These are phyloP conservation scores for Lodderomyces metapsilosis DNA, from an alignment of 1,139 yeast species.

Conservation along the genomic window DNA sequence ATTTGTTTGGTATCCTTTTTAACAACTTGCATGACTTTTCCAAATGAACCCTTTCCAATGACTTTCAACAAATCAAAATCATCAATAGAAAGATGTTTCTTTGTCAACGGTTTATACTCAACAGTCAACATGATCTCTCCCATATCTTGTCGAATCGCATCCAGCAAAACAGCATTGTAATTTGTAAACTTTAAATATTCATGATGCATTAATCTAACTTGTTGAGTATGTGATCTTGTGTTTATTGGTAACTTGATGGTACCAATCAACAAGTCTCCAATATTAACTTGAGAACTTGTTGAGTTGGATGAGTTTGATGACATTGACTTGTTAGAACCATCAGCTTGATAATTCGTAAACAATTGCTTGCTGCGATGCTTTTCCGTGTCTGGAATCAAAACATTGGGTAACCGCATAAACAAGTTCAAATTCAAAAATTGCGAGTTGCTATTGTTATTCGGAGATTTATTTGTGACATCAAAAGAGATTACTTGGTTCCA, in stretches of 20 bases:
- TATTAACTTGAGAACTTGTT: constrained; percentile 16
- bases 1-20: constrained; percentile 93
- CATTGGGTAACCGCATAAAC: constrained; percentile 73
- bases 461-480: constrained; percentile 73
- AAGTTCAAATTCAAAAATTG: constrained; percentile 64
- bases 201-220: constrained; percentile 44
- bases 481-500: constrained; percentile 91
- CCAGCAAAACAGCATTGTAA: constrained; percentile 16
- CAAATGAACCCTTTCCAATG: constrained; percentile 96
- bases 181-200: constrained; percentile 46
- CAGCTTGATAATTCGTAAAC: constrained; percentile 24
- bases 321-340: constrained; percentile 2
- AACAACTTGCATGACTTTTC: constrained; percentile 97
- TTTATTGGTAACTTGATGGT: constrained; percentile 44
- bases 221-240: constrained; percentile 35
- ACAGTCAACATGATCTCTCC: constrained; percentile 67
- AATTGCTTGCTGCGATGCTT: constrained; percentile 29
- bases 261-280: constrained; percentile 46
- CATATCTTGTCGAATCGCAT: constrained; percentile 20
- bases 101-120: constrained; percentile 71
- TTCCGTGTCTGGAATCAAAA: constrained; percentile 51
- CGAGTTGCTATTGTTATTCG: constrained; percentile 17
- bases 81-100: constrained; percentile 74
- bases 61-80: constrained; percentile 92
- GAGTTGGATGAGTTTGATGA: constrained; percentile 5